These are phyloP conservation scores for Hyphopichia khmerensis DNA, from an alignment of 1,139 yeast genomes.

Conservation along the genomic window DNA sequence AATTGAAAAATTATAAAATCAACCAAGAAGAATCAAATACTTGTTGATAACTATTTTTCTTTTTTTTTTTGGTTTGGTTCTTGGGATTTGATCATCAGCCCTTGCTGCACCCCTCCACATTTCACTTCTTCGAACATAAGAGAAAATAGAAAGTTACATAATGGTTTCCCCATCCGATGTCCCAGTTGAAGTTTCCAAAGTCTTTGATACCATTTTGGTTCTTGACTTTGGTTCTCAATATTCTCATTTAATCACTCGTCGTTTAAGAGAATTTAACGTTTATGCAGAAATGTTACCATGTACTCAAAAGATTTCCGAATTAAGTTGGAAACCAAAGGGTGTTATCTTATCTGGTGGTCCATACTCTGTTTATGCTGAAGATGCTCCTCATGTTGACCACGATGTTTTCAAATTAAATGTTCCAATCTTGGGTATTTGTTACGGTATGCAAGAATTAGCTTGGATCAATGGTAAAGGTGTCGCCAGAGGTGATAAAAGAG, in stretches of 20 bases:
- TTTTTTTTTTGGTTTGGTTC: slow-evolving; percentile 1
- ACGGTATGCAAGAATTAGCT: slow-evolving; percentile 99
- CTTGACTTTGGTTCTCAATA: slow-evolving; percentile 98
- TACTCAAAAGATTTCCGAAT: slow-evolving; percentile 91
- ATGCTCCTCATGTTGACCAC: slow-evolving; percentile 96
- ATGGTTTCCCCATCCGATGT: slow-evolving; percentile 25
- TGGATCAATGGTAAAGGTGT: slow-evolving; percentile 98
- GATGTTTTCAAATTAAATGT: slow-evolving; percentile 87
- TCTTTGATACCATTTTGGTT: slow-evolving; percentile 94
- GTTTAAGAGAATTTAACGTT: slow-evolving; percentile 95
- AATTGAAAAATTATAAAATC: background rate
- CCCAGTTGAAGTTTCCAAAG: slow-evolving; percentile 67
- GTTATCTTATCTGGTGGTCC: slow-evolving; percentile 97
- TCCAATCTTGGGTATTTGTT: slow-evolving; percentile 96
- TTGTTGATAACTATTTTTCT: background rate
- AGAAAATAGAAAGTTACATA: background rate
- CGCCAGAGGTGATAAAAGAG: slow-evolving; percentile 95
- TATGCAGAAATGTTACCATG: slow-evolving; percentile 99
- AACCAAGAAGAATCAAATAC: background rate
- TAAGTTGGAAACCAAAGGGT: slow-evolving; percentile 95
- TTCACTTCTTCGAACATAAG: background rate
- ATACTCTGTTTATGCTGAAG: slow-evolving; percentile 92
- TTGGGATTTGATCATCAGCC: slow-evolving; percentile 1
- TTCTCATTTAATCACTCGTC: slow-evolving; percentile 94
- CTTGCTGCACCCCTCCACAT: background rate